A percentile compares a stretch with the other conserved stretches of the same genome.
phyloP scores from a whole-genome alignment of 208 protist species.

The Leishmania guyanensis region DNA sequence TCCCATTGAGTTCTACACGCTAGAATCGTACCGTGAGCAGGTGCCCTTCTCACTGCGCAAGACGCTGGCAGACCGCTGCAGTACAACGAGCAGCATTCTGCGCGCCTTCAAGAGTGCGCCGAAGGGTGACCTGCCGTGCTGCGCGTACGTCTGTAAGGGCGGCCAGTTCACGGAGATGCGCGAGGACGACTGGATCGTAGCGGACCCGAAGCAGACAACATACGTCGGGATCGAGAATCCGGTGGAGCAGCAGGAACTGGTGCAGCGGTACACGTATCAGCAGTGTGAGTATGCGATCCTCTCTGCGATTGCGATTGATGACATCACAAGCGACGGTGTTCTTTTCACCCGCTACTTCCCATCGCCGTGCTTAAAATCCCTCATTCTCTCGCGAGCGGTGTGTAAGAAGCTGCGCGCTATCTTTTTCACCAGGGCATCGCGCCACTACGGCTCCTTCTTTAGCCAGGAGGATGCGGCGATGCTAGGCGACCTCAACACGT shows the following conservation, averaged over 20 bases:
- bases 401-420: conserved; percentile 84
- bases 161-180: conserved; percentile 87
- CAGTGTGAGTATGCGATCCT: conserved; percentile 92
- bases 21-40: conserved; percentile 92
- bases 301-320: conserved; percentile 84
- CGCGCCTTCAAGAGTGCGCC: conserved; percentile 81
- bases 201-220: conserved; percentile 63
- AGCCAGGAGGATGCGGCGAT: conserved; percentile 90
- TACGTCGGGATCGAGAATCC: conserved; percentile 77
- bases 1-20: conserved; percentile 93
- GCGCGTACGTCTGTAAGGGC: conserved; percentile 89
- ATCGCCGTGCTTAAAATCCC: conserved; percentile 89
- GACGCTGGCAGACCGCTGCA: conserved; percentile 75
- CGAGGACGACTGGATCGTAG: conserved; percentile 84
- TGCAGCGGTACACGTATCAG: conserved; percentile 81
- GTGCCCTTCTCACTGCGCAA: conserved; percentile 86
- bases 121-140: conserved; percentile 70
- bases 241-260: conserved; percentile 74
- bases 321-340: conserved; percentile 93
- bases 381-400: conserved; percentile 87
- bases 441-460: conserved; percentile 86
- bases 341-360: conserved; percentile 92
- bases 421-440: conserved; percentile 84
- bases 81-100: conserved; percentile 58
- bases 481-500: conserved; percentile 85